Conservation (phyloP, 305 asterid species). For the Solanum hybrid region DNA sequence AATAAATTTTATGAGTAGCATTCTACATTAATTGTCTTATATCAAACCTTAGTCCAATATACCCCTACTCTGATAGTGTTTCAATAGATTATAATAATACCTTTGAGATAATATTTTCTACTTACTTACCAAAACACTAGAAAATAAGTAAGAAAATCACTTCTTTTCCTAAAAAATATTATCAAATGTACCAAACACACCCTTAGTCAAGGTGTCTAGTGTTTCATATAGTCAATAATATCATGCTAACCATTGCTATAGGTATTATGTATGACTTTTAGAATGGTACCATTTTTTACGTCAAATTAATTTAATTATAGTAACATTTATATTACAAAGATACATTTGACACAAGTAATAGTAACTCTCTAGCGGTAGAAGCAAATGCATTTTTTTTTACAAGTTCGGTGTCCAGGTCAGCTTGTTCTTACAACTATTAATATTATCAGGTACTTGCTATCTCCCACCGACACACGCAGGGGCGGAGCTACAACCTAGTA, state of each 20-base stretch:
- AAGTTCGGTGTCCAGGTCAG: background rate
- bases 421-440: background rate
- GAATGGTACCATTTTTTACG: background rate
- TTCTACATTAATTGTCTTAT: background rate
- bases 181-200: background rate
- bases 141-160: too few relatives aligned
- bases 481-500: too few relatives aligned
- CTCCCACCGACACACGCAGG: background rate
- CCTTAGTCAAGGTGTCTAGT: background rate
- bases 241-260: background rate
- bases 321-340: background rate
- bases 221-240: background rate
- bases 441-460: background rate
- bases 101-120: too few relatives aligned
- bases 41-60: background rate
- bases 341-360: background rate
- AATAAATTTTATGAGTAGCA: too few relatives aligned
- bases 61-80: background rate
- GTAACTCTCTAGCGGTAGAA: background rate
- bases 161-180: too few relatives aligned
- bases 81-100: too few relatives aligned
- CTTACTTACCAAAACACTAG: fast-evolving
- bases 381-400: background rate
- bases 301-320: background rate
- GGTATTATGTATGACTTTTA: background rate